Conservation (phyloP, 2,329 filamentous ascomycete species). For the Stagonosporopsis chrysanthemi region DNA sequence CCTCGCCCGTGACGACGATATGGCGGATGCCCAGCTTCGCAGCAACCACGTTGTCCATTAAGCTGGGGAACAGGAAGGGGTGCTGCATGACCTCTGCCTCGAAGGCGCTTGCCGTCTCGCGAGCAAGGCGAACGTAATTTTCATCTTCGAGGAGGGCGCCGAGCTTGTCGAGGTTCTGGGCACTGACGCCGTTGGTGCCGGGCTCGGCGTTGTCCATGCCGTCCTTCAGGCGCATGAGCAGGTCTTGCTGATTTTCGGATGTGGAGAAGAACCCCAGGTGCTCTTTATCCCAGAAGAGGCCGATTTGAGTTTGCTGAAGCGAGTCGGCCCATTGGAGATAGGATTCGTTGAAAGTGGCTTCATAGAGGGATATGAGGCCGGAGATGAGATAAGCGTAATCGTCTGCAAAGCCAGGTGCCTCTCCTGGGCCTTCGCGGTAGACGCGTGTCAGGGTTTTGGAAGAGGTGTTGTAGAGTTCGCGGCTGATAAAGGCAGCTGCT, state of each 20-base stretch:
- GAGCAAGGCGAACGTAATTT: slow-evolving; percentile 69
- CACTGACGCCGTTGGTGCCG: slow-evolving; percentile 87
- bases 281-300: slow-evolving; percentile 76
- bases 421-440: slow-evolving; percentile 71
- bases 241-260: slow-evolving; percentile 66
- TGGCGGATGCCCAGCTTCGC: slow-evolving; percentile 73
- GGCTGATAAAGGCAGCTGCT: slow-evolving; percentile 75
- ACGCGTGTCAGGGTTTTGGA: slow-evolving; percentile 74
- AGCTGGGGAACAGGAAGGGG: slow-evolving; percentile 85
- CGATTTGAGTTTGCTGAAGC: slow-evolving; percentile 79
- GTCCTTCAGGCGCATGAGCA: slow-evolving; percentile 88
- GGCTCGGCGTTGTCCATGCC: slow-evolving; percentile 94
- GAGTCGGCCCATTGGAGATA: slow-evolving; percentile 83
- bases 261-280: slow-evolving; percentile 76
- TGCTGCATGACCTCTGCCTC: slow-evolving; percentile 92
- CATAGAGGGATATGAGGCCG: slow-evolving; percentile 83
- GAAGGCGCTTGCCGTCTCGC: slow-evolving; percentile 81
- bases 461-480: slow-evolving; percentile 73
- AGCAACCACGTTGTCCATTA: slow-evolving; percentile 78
- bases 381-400: slow-evolving; percentile 92
- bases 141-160: slow-evolving; percentile 72
- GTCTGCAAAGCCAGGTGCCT: slow-evolving; percentile 81
- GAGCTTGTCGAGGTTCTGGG: slow-evolving; percentile 85
- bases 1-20: slow-evolving; percentile 63
- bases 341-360: slow-evolving; percentile 77